Conservation (phyloP, 345 rosid genomes). For the Gossypium ekmanianum region DNA sequence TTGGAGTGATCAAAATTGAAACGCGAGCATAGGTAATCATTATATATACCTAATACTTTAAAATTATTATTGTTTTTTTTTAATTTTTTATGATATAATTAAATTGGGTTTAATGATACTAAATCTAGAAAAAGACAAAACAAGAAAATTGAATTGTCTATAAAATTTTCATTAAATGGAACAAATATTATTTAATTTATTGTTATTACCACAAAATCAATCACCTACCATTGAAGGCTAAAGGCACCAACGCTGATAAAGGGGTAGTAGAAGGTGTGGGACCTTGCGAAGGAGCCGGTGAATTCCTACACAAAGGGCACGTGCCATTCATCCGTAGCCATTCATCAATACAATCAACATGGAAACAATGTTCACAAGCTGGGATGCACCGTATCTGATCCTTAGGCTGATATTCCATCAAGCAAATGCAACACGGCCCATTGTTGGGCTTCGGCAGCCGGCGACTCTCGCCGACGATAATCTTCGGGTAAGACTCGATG, state of each 20-base stretch:
- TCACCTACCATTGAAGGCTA: conserved; percentile 51
- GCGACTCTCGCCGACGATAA: conserved; percentile 58
- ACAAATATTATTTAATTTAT: background rate
- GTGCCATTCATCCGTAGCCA: conserved; percentile 68
- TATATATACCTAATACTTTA: no score
- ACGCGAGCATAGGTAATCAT: no score
- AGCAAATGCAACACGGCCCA: conserved; percentile 64
- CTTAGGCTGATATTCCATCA: conserved; percentile 49
- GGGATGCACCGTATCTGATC: conserved; percentile 57
- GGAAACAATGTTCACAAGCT: conserved; percentile 73
- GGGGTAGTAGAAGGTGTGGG: conserved; percentile 46
- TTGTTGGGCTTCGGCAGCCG: conserved; percentile 53
- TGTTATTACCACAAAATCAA: background rate
- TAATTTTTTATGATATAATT: no score
- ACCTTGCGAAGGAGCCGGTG: conserved; percentile 42
- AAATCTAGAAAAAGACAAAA: no score
- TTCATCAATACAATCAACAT: conserved; percentile 59
- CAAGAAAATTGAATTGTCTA: no score
- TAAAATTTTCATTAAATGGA: background rate
- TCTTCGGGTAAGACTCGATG: conserved; percentile 51
- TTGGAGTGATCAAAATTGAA: no score
- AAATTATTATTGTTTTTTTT: no score
- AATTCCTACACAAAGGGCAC: conserved; percentile 71
- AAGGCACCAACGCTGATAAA: conserved; percentile 51
- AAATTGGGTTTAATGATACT: no score